phyloP scores from a whole-genome alignment of 2,329 filamentous ascomycete genomes.

The Cladosporium sp. region DNA sequence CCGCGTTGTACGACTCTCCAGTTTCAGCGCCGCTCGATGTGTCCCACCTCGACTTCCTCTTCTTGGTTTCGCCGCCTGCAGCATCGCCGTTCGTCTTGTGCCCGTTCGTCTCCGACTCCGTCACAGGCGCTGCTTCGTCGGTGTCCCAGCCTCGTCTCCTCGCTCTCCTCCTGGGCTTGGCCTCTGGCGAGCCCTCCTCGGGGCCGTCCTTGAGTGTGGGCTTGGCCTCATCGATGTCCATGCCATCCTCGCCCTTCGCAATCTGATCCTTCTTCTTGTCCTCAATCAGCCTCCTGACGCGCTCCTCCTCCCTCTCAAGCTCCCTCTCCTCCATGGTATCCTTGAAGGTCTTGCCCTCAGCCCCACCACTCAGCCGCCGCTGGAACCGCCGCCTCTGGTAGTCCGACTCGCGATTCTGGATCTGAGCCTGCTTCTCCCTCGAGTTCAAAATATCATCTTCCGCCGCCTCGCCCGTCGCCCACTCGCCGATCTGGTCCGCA shows the following conservation, averaged over 20 bases:
- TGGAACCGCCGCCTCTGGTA: conserved; percentile 96
- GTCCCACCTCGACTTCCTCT: conserved; percentile 96
- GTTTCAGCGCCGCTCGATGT: conserved; percentile 48
- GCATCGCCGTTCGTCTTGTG: conserved; percentile 34
- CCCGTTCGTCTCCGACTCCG: conserved; percentile 62
- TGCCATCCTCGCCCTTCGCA: conserved; percentile 66
- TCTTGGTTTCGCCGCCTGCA: conserved; percentile 52
- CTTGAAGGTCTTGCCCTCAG: conserved; percentile 72
- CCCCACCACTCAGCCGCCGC: conserved; percentile 66
- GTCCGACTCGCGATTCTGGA: conserved; percentile 88
- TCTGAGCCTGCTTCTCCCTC: conserved; percentile 82
- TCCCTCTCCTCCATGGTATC: conserved; percentile 89
- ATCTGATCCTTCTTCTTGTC: conserved; percentile 62
- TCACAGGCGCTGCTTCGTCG: conserved; percentile 42
- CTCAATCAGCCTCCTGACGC: conserved; percentile 72
- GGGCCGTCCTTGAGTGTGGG: conserved; percentile 63
- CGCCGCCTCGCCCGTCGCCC: conserved; percentile 79
- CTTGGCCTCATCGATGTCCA: conserved; percentile 56
- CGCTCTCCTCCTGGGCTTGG: conserved; percentile 65
- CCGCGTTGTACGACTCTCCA: conserved; percentile 36
- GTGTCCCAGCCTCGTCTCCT: conserved; percentile 45
- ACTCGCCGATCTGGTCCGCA: conserved; percentile 86
- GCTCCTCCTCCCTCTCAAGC: conserved; percentile 86
- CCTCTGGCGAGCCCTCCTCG: conserved; percentile 24
- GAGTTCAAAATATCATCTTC: conserved; percentile 87